Base-by-base conservation (phyloP, 2,329 filamentous ascomycete species). In the Aureobasidium namibiae region DNA sequence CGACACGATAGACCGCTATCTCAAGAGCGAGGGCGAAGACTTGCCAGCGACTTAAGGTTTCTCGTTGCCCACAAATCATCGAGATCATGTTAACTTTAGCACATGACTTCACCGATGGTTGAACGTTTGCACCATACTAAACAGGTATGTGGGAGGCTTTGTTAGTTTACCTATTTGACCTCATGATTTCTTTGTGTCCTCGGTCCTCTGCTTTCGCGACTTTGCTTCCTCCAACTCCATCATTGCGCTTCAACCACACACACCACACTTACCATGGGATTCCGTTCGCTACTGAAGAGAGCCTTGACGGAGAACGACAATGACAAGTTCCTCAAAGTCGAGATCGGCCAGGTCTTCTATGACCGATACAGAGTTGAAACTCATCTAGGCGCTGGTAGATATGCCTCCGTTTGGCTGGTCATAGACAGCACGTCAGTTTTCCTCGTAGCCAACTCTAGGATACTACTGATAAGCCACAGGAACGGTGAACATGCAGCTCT, bases 351-450 rank as follows among this genome's bases (percentile, higher is more conserved):
- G 56, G 56, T 23, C 14, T 64, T 73, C 14, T 61, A 64, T 14
- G 29, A 68, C 33, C 65, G 69, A 39, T 75, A 75, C 59, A 67
- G 64, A 49, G 63, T 76, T 33, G 50, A 71, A 1, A 69, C 71
- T 57, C 75, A 75, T 63, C 56, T 75, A 34, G 73, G 71, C 26
- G 67, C 65, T 64, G 73, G 71, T 56, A 67, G 68, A 4, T 75
- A 59, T 67, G 75, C 62, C 70, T 73, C 66, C 65, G 63, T 65
- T 65, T 45, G 72, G 72, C 61, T 74, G 71, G 66, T 71, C 69
- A 63, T 66, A 67, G 61, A 71, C 72, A 38, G 18, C 11, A 23
- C 41, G 59, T 61, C 18, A 24, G 59, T 53, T 3, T 10, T n/a
- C 33, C 23, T 34, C 13, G 11, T 13, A 16, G 3, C 31, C 9